Conservation (phyloP, 192 early-diverging fungal genomes). For the Podila epigama region DNA sequence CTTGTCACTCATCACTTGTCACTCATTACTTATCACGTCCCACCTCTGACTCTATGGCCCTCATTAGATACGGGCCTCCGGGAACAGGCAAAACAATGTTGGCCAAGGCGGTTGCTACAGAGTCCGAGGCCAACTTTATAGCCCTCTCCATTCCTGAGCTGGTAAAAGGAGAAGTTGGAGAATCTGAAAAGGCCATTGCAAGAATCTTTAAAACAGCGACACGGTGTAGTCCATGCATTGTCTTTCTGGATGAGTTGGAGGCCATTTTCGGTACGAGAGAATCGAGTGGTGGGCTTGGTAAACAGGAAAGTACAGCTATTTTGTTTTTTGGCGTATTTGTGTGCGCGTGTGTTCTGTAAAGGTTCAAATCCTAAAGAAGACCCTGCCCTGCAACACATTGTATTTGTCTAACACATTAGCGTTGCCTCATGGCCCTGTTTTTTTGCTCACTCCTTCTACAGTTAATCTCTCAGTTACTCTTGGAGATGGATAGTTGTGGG, state of each 20-base stretch:
- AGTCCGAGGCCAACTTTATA: conserved; percentile 84
- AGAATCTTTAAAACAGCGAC: conserved; percentile 75
- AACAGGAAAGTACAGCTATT: conserved; percentile 52
- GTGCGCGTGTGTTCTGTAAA: too few species aligned
- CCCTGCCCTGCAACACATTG: too few species aligned
- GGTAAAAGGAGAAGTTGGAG: conserved; percentile 91
- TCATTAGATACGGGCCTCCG: conserved; percentile 74
- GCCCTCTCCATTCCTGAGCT: conserved; percentile 79
- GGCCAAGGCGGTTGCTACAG: conserved; percentile 83
- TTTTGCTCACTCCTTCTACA: conserved; percentile 2
- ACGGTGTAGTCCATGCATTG: conserved; percentile 75
- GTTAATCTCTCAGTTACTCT: conserved; percentile 78
- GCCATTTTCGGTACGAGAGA: conserved; percentile 83
- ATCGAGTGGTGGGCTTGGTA: conserved; percentile 70
- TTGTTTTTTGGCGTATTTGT: neutral
- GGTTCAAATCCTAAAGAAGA: too few species aligned
- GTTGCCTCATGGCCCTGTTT: too few species aligned
- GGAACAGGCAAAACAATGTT: conserved; percentile 95
- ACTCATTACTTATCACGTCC: conserved; percentile 6
- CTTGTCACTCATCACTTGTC: too few species aligned
- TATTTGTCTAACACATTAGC: too few species aligned
- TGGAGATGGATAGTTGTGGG: conserved; percentile 78
- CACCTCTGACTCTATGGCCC: too few species aligned
- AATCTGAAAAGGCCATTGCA: conserved; percentile 92
- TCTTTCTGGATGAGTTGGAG: conserved; percentile 96